These are phyloP conservation scores for Alternaria conjuncta DNA, from an alignment of 2,329 filamentous ascomycete species.

Conservation along the genomic window DNA sequence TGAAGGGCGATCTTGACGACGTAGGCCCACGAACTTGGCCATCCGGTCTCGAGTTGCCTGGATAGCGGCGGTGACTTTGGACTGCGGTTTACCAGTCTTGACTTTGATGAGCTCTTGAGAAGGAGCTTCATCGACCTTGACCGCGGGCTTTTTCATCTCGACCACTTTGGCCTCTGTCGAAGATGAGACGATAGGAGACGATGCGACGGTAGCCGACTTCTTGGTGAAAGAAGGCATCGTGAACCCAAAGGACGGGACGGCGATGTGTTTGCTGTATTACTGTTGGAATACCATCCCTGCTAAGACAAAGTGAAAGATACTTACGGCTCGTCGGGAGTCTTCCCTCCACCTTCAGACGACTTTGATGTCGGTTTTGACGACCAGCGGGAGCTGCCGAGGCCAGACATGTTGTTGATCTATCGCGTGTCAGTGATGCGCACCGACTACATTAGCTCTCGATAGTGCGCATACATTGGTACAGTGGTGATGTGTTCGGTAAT, in stretches of 20 bases:
- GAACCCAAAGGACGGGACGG: background rate
- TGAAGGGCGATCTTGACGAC: background rate
- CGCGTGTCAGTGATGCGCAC: background rate
- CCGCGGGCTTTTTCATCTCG: background rate
- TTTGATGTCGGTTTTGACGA: background rate
- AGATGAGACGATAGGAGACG: background rate
- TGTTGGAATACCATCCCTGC: background rate
- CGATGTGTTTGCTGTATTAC: background rate
- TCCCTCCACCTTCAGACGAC: fast-evolving
- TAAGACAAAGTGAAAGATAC: background rate
- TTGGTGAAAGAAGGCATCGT: background rate
- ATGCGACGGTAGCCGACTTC: too few relatives aligned
- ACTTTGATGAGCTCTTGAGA: fast-evolving
- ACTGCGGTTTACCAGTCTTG: background rate
- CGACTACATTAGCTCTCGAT: too few relatives aligned
- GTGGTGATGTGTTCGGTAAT: too few relatives aligned
- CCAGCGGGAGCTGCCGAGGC: background rate
- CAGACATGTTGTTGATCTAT: background rate
- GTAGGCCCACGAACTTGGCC: background rate
- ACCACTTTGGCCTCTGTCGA: background rate
- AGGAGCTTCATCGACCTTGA: background rate
- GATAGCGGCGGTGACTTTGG: background rate
- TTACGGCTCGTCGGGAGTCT: background rate
- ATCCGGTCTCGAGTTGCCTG: background rate
- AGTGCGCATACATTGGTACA: too few relatives aligned